A percentile compares a stretch with the other conserved stretches of the same genome.
Evolutionary conservation across 2,329 filamentous ascomycete genomes (phyloP).

Genomic region (Aspergillus neotritici): DNA sequence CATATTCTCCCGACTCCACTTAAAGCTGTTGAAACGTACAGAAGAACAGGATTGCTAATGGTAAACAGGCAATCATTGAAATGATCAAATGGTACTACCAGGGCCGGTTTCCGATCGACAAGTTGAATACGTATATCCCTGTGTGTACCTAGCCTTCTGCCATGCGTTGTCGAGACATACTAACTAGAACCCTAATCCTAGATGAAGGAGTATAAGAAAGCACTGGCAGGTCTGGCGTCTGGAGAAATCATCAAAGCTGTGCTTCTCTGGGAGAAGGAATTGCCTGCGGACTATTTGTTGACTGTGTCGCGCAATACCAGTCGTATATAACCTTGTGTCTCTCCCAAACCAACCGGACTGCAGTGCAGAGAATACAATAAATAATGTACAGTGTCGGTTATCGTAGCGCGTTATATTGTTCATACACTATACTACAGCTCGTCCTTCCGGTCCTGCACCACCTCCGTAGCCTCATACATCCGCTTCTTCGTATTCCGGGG

Average conservation of each 20-base stretch:
- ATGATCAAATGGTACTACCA: conserved; percentile 18
- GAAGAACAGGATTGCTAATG: background rate
- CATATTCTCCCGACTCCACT: background rate
- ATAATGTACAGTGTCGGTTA: background rate
- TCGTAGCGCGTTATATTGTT: background rate
- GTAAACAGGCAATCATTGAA: conserved; percentile 9
- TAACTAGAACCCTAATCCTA: too few relatives aligned
- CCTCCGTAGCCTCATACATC: conserved; percentile 41
- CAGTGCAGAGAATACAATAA: background rate
- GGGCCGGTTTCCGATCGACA: conserved; percentile 13
- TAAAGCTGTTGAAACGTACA: background rate
- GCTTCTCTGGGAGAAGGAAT: too few relatives aligned
- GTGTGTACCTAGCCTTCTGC: background rate
- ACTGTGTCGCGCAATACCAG: too few relatives aligned
- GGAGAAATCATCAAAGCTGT: too few relatives aligned
- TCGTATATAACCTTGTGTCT: too few relatives aligned
- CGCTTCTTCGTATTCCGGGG: conserved; percentile 45
- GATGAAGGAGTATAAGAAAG: too few relatives aligned
- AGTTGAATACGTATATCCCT: conserved; percentile 10
- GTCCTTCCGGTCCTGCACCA: conserved; percentile 31
- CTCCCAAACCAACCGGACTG: too few relatives aligned
- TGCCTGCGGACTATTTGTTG: too few relatives aligned
- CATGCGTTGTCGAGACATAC: too few relatives aligned
- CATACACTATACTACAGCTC: conserved; percentile 30
- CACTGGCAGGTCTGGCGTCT: too few relatives aligned